phyloP scores from a whole-genome alignment of 345 rosid genomes.

The Capsella bursapastoris region DNA sequence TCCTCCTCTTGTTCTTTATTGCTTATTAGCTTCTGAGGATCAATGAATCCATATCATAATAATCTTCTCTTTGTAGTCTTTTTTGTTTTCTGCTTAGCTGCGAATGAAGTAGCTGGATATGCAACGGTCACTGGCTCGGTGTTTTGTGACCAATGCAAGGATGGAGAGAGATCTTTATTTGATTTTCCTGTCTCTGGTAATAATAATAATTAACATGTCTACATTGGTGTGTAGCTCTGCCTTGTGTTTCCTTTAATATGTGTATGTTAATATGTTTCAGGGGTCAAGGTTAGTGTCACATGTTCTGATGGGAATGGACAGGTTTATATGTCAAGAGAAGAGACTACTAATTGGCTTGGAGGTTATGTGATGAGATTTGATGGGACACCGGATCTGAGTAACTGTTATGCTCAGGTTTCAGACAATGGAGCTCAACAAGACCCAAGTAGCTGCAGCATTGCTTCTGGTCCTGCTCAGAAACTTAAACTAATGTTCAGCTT shows the following conservation, averaged over 20 bases:
- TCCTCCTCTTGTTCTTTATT: slow-evolving; percentile 35
- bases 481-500: slow-evolving; percentile 58
- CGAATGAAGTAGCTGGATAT: slow-evolving; percentile 56
- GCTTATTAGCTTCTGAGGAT: slow-evolving; percentile 31
- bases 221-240: neutral
- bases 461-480: slow-evolving; percentile 67
- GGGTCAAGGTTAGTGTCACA: slow-evolving; percentile 60
- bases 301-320: slow-evolving; percentile 67
- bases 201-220: neutral
- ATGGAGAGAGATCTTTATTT: slow-evolving; percentile 70
- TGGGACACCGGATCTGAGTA: slow-evolving; percentile 76
- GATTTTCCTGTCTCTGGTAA: slow-evolving; percentile 80
- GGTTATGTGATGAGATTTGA: slow-evolving; percentile 68
- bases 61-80: slow-evolving; percentile 49
- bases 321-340: slow-evolving; percentile 67
- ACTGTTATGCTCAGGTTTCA: slow-evolving; percentile 70
- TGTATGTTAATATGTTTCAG: slow-evolving; percentile 47
- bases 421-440: slow-evolving; percentile 49
- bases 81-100: slow-evolving; percentile 55
- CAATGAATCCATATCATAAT: slow-evolving; percentile 53
- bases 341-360: slow-evolving; percentile 75
- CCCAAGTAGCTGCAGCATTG: slow-evolving; percentile 52
- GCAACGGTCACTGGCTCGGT: slow-evolving; percentile 74
- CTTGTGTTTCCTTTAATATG: slow-evolving; percentile 1
- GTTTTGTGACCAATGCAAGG: slow-evolving; percentile 93